These are phyloP conservation scores for Phaeosphaeria sp. DNA, from an alignment of 2,329 filamentous ascomycete genomes.

Conservation along the genomic window DNA sequence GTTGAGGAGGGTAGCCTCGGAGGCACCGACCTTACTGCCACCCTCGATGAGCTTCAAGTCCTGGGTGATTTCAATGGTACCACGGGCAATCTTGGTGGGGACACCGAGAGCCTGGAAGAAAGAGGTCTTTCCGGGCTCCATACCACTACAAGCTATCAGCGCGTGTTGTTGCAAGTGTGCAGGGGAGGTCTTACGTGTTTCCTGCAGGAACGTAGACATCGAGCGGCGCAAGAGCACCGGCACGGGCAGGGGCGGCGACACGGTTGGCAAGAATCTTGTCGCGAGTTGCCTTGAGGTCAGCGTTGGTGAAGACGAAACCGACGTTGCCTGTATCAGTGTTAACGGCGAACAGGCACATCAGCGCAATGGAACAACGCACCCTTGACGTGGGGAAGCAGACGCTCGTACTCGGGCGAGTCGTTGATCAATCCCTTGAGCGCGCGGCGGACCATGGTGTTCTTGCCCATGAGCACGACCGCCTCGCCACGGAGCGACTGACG, in stretches of 20 bases:
- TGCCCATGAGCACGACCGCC: conserved; percentile 98
- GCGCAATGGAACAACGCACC: conserved; percentile 54
- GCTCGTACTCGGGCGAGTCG: conserved; percentile 97
- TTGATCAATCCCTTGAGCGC: conserved; percentile 91
- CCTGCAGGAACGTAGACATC: conserved; percentile 97
- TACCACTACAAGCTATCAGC: conserved; percentile 63
- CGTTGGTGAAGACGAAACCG: conserved; percentile 99
- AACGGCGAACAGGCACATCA: conserved; percentile 14
- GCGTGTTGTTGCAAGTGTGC: background rate
- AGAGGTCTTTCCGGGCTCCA: conserved; percentile 99
- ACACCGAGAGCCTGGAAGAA: conserved; percentile 99
- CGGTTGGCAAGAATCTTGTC: conserved; percentile 96
- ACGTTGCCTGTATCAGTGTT: conserved; percentile 71
- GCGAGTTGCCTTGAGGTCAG: conserved; percentile 88
- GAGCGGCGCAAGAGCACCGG: conserved; percentile 89
- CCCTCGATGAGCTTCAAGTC: conserved; percentile 98
- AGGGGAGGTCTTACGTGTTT: conserved; percentile 70
- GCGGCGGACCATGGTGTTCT: conserved; percentile 99
- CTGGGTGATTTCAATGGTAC: conserved; percentile 99
- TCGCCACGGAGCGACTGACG: conserved; percentile 86
- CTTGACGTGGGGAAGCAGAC: conserved; percentile 92
- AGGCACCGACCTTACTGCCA: conserved; percentile 92
- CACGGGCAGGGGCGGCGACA: conserved; percentile 96
- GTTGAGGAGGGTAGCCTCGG: conserved; percentile 98
- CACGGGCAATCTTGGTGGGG: conserved; percentile 99